Evolutionary conservation across 2,329 filamentous ascomycete genomes (phyloP).

Genomic region (Stagonosporopsis rhizophila): DNA sequence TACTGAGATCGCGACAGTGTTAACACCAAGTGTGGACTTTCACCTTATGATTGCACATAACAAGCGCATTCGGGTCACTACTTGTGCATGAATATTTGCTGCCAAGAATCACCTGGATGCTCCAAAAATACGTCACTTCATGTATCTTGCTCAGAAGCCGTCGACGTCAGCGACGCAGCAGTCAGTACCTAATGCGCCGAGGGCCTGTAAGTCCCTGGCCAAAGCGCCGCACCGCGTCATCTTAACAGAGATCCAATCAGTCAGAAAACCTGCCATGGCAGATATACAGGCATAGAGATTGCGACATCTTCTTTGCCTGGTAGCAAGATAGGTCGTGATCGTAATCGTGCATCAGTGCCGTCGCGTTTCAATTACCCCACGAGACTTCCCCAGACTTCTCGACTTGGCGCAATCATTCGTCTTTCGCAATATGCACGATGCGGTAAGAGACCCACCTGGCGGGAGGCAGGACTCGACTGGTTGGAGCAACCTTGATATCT

Average conservation of each 20-base stretch:
- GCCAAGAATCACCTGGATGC: background rate
- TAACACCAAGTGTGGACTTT: no score
- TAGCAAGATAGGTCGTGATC: no score
- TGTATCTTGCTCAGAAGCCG: background rate
- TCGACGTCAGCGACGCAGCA: background rate
- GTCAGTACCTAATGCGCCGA: background rate
- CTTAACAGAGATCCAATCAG: background rate
- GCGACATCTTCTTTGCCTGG: no score
- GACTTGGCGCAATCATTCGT: background rate
- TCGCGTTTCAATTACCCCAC: no score
- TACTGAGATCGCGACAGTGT: no score
- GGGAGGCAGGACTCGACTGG: background rate
- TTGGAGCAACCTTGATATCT: background rate
- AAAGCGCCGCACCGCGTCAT: slow-evolving; percentile 6
- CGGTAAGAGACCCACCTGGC: slow-evolving; percentile 10
- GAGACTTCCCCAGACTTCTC: background rate
- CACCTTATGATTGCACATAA: no score
- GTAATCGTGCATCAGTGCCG: no score
- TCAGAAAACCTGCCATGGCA: no score
- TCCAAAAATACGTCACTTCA: background rate
- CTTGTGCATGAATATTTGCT: background rate
- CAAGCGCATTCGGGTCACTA: no score
- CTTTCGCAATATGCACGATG: background rate
- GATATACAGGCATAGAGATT: no score
- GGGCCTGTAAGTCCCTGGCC: background rate